Evolutionary conservation across 2,329 filamentous ascomycete genomes (phyloP), one percentile per base, ranked within the genome.

Genomic region (Tolypocladium capitatum): DNA sequence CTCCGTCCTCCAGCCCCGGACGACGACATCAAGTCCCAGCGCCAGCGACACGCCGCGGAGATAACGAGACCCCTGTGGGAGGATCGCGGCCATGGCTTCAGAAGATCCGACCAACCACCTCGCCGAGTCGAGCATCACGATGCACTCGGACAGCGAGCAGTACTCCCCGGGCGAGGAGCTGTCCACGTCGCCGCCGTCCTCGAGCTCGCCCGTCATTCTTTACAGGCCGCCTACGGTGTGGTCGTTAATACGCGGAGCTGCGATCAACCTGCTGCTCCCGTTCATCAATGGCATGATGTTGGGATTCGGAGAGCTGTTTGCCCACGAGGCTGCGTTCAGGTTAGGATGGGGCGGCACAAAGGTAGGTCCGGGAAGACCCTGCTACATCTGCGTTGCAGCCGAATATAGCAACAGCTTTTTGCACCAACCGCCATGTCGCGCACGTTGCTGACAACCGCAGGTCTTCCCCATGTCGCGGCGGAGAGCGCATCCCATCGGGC

Each of bases 231-330:
- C 92, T 2, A 94, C 89, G 0, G 59, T 94, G 41, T 95, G 87
- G 86, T 81, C 86, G 10, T 66, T 98, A 52, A 55, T 96, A 47
- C 81, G 91, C 48, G 88, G 92, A 34, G 87, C 89, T 16, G 89
- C 90, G 6, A 98, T 98, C 68, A 98, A 98, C 64, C 72, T 98
- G n/a, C 60, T 98, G 1, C 69, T 98, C 20, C 92, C 92, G 0
- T 98, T 98, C 60, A 80, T 98, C 61, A 98, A 98, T 68, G 92
- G 92, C 43, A 78, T 98, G 73, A 98, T 98, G 92, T 70, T 98
- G 60, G 92, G 92, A 2, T 96, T 98, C 61, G 92, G 92, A 56
- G 92, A 98, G 70, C 70, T 98, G 46, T 91, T 98, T 66, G 92
- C 92, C 47, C 92, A 98, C 62, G 92, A 98, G 70, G 84, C 87